Percentiles rank a stretch among this genome's conserved stretches.
These are phyloP conservation scores for Penicillium sumatraense DNA, from an alignment of 2,329 filamentous ascomycete species.

Conservation along the genomic window DNA sequence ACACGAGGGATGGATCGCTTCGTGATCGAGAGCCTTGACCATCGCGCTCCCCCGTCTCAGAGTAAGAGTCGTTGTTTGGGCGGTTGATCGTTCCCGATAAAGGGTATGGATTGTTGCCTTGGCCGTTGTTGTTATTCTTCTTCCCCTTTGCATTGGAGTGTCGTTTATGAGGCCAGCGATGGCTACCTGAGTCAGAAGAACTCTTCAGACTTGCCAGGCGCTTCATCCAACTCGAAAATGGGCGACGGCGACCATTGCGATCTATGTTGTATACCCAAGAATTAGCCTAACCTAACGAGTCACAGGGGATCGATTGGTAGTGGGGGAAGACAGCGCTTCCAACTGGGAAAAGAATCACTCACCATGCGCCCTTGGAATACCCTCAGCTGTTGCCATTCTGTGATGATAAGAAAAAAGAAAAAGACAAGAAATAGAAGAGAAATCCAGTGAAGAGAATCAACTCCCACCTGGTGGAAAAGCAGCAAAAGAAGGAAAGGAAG, in stretches of 20 bases:
- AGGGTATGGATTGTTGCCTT: slow-evolving; percentile 90
- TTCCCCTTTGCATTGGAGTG: slow-evolving; percentile 50
- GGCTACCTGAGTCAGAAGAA: slow-evolving; percentile 60
- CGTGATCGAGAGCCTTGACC: slow-evolving; percentile 60
- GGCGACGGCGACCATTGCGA: slow-evolving; percentile 74
- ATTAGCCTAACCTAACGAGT: slow-evolving; percentile 14
- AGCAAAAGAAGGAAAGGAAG: neutral
- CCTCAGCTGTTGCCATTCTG: slow-evolving; percentile 40
- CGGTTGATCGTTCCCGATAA: slow-evolving; percentile 68
- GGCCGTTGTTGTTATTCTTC: slow-evolving; percentile 61
- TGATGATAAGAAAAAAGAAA: neutral
- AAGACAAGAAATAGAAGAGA: neutral
- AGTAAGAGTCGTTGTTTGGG: slow-evolving; percentile 53
- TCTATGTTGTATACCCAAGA: slow-evolving; percentile 55
- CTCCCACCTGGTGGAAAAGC: neutral
- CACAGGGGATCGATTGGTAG: slow-evolving; percentile 2
- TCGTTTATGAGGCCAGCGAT: slow-evolving; percentile 46
- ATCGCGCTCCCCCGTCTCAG: slow-evolving; percentile 54
- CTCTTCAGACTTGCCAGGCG: slow-evolving; percentile 86
- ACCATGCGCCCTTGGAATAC: slow-evolving; percentile 52
- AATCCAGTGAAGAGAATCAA: neutral
- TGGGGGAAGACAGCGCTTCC: neutral
- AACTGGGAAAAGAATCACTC: slow-evolving; percentile 37
- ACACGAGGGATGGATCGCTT: slow-evolving; percentile 65
- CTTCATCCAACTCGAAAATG: slow-evolving; percentile 93